phyloP scores from a whole-genome alignment of 75 land plant species.

The Cupressus sempervirens region DNA sequence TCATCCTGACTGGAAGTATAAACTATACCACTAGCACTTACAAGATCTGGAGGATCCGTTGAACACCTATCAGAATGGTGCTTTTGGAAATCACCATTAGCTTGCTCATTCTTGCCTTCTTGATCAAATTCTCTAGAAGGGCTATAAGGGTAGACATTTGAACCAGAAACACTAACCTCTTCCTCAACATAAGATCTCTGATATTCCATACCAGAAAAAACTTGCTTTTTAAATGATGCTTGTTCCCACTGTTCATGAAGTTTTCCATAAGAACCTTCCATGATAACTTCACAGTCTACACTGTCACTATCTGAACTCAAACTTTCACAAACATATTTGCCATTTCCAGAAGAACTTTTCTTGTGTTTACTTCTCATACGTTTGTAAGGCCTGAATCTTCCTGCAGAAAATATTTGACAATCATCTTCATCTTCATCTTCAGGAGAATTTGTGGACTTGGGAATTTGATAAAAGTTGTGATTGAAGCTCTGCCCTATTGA shows the following conservation, averaged over 20 bases:
- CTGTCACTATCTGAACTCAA: constrained; percentile 35
- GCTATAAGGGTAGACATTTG: constrained; percentile 13
- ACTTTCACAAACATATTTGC: constrained; percentile 14
- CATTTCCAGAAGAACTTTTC: constrained; percentile 4
- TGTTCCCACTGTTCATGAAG: constrained; percentile 78
- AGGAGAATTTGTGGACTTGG: not conserved
- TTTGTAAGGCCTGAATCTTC: constrained; percentile 10
- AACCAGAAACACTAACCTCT: constrained; percentile 24
- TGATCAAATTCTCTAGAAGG: not conserved
- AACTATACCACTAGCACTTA: constrained; percentile 9
- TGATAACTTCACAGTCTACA: constrained; percentile 71
- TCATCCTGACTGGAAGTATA: constrained; percentile 12
- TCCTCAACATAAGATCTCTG: constrained; percentile 17
- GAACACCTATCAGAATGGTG: constrained; percentile 16
- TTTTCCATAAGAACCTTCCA: constrained; percentile 54
- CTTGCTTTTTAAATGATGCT: constrained; percentile 48
- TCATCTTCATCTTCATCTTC: constrained; percentile 41
- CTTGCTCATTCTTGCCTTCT: not conserved
- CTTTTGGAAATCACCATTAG: not conserved
- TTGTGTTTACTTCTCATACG: constrained; percentile 15
- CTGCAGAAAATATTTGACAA: constrained; percentile 31
- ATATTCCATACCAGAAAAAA: constrained; percentile 10
- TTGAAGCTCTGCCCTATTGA: not conserved
- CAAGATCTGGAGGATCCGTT: constrained; percentile 8
- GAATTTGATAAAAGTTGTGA: not conserved